Conservation (phyloP, 208 protist genomes). For the Porcisia hertigi region DNA sequence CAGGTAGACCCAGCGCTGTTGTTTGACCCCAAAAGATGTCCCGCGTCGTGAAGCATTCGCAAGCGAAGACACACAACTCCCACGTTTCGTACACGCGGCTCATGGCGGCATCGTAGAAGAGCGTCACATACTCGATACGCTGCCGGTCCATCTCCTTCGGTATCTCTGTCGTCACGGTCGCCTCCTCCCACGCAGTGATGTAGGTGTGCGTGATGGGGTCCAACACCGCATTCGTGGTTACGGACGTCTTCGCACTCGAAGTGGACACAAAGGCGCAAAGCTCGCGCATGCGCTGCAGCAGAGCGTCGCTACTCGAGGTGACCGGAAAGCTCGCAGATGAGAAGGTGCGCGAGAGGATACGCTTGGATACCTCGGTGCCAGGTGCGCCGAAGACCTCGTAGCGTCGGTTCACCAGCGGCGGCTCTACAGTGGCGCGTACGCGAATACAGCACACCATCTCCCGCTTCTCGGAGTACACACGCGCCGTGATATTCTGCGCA, state of each 20-base stretch:
- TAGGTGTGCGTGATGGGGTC: slow-evolving; percentile 87
- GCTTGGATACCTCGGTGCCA: slow-evolving; percentile 62
- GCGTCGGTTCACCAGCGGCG: slow-evolving; percentile 79
- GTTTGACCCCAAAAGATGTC: slow-evolving; percentile 86
- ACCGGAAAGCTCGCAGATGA: slow-evolving; percentile 58
- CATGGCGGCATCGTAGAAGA: slow-evolving; percentile 75
- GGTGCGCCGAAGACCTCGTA: slow-evolving; percentile 80
- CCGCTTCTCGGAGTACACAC: slow-evolving; percentile 63
- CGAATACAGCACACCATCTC: slow-evolving; percentile 71
- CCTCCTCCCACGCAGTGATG: slow-evolving; percentile 86
- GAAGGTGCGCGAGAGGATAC: slow-evolving; percentile 69
- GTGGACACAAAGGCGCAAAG: slow-evolving; percentile 61
- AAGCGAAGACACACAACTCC: slow-evolving; percentile 86
- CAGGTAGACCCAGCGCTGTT: slow-evolving; percentile 66
- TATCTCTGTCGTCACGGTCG: slow-evolving; percentile 56
- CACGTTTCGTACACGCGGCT: slow-evolving; percentile 83
- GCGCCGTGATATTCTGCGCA: slow-evolving; percentile 35
- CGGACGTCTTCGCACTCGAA: slow-evolving; percentile 46
- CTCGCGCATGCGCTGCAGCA: slow-evolving; percentile 71
- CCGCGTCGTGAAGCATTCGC: slow-evolving; percentile 63
- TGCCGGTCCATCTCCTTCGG: slow-evolving; percentile 44
- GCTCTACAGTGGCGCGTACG: slow-evolving; percentile 53
- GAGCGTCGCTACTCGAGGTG: slow-evolving; percentile 28
- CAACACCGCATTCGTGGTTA: slow-evolving; percentile 68
- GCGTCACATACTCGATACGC: slow-evolving; percentile 79